Evolutionary conservation across 1,284 basidiomycete genomes (phyloP), one percentile per base, ranked within the genome.

Genomic region (Apiotrichum montevideense): DNA sequence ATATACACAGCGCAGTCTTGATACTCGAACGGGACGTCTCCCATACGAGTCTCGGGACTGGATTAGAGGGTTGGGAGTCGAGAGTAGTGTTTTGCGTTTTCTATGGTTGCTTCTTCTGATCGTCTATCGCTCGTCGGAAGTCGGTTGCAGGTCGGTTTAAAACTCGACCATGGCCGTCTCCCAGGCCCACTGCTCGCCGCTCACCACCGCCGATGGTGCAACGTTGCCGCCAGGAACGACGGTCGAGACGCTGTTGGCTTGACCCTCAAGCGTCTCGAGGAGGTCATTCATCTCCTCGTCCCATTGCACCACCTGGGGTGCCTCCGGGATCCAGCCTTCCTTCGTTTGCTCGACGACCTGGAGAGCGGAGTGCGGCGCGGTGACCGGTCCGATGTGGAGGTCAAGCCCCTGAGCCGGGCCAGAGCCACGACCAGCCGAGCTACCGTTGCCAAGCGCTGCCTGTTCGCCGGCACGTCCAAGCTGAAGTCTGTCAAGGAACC

Each of bases 381-480:
- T 49, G 62, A 42, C 55, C 52, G 41, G 41, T 55, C 48, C 47
- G 50, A 53, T 41, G 58, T 54, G 46, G 56, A 56, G 46, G 59
- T 66, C 70, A 63, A 71, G 39, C 70, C 72, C 63, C 66, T 61
- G 49, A 67, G 57, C 37, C 61, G 65, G 39, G 73, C 73, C 66
- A 73, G 56, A 33, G 65, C 66, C 50, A 72, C 66, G 51, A 74
- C 55, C 55, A 73, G 61, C 59, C 67, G 63, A 47, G 70, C 71
- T 58, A 72, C 69, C 46, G 58, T 56, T 46, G 51, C 59, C 63
- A 71, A 48, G 54, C 67, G 55, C 50, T 65, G 41, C 63, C 63
- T 56, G 62, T 51, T 61, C 53, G 52, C 58, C 59, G 58, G 57
- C 53, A 66, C 59, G 62, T 65, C 65, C 61, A 65, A 63, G 57